phyloP scores from a whole-genome alignment of 352 stramenopile genomes.

The Phytophthora palmivora region DNA sequence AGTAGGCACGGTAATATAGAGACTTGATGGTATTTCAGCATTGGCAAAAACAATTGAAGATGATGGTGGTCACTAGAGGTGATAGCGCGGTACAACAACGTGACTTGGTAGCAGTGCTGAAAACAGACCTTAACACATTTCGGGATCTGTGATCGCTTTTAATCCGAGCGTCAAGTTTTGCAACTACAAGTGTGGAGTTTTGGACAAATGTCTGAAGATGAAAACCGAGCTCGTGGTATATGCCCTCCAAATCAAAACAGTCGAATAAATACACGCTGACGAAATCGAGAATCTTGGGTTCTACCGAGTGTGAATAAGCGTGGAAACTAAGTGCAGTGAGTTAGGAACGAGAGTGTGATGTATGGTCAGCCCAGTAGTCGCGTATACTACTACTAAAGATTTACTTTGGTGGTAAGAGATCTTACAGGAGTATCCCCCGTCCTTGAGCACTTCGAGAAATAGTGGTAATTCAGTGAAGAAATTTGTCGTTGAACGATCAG shows the following conservation, averaged over 20 bases:
- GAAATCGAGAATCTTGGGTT: slow-evolving; percentile 75
- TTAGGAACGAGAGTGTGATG: slow-evolving; percentile 64
- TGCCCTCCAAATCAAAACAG: slow-evolving; percentile 60
- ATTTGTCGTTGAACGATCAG: too few relatives aligned
- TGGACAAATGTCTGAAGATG: slow-evolving; percentile 76
- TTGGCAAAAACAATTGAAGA: slow-evolving; percentile 14
- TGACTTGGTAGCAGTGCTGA: slow-evolving; percentile 57
- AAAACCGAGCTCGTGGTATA: slow-evolving; percentile 73
- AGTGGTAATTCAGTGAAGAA: too few relatives aligned
- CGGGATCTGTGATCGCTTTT: slow-evolving; percentile 72
- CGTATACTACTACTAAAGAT: too few relatives aligned
- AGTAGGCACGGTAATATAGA: too few relatives aligned
- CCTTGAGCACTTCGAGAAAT: too few relatives aligned
- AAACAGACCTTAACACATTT: slow-evolving; percentile 55
- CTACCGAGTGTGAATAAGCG: slow-evolving; percentile 71
- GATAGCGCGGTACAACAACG: slow-evolving; percentile 42
- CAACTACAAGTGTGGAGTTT: slow-evolving; percentile 55
- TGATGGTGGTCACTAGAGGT: slow-evolving; percentile 37
- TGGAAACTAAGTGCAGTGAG: slow-evolving; percentile 66
- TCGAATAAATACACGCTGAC: too few relatives aligned
- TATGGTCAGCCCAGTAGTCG: too few relatives aligned
- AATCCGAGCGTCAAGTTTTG: slow-evolving; percentile 61
- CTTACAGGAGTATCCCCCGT: too few relatives aligned
- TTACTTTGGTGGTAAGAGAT: too few relatives aligned
- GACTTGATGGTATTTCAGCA: too few relatives aligned